These are phyloP conservation scores for Podaxis sp. DNA, from an alignment of 768 basidiomycete species.

Conservation along the genomic window DNA sequence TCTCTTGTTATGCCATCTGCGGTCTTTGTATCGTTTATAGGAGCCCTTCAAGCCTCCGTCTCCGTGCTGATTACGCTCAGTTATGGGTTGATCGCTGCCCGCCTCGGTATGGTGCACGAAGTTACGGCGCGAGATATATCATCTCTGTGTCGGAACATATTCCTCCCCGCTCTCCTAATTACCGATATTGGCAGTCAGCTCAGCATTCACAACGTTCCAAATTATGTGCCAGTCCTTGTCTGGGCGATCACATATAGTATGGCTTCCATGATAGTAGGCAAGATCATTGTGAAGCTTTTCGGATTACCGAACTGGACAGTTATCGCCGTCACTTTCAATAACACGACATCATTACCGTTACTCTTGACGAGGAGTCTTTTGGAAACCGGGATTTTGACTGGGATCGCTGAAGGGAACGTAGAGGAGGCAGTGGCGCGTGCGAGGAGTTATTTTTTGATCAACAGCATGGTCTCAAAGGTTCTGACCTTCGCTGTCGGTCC, in stretches of 20 bases:
- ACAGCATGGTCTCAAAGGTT: slow-evolving; percentile 17
- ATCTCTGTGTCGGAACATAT: slow-evolving; percentile 13
- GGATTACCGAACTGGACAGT: slow-evolving; percentile 13
- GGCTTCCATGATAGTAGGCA: slow-evolving; percentile 6
- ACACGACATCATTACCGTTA: slow-evolving; percentile 14
- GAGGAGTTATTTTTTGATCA: slow-evolving; percentile 15
- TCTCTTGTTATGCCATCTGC: slow-evolving; percentile 11
- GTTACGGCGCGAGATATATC: slow-evolving; percentile 13
- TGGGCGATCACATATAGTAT: slow-evolving; percentile 10
- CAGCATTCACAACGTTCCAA: not conserved
- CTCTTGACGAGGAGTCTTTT: slow-evolving; percentile 14
- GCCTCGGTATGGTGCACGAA: slow-evolving; percentile 13
- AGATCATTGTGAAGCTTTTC: slow-evolving; percentile 4
- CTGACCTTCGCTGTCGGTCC: slow-evolving; percentile 12
- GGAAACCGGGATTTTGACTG: slow-evolving; percentile 8
- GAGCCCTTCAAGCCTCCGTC: slow-evolving; percentile 14
- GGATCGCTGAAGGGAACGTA: slow-evolving; percentile 6
- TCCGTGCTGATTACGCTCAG: slow-evolving; percentile 14
- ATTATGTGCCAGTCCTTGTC: slow-evolving; percentile 10
- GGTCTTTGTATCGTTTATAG: slow-evolving; percentile 1
- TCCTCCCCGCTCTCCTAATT: slow-evolving; percentile 16
- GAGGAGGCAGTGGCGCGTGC: slow-evolving; percentile 11
- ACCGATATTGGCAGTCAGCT: slow-evolving; percentile 13
- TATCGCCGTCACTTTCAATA: slow-evolving; percentile 14
- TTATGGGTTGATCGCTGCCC: slow-evolving; percentile 13